phyloP scores from a whole-genome alignment of 495 filamentous ascomycete species.

The Diplogelasinospora grovesii region DNA sequence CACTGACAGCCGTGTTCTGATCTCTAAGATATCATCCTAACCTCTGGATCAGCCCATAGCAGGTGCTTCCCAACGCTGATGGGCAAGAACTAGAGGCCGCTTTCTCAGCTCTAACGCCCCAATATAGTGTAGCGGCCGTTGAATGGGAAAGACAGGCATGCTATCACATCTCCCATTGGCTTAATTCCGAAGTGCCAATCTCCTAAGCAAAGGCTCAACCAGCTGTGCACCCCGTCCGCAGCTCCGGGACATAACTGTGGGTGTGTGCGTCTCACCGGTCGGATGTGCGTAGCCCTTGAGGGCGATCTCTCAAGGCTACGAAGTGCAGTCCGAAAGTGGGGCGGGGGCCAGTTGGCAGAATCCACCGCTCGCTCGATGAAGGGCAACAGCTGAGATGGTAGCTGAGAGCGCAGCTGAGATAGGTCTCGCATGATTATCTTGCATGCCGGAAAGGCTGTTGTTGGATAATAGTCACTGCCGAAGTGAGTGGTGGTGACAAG shows the following conservation, averaged over 20 bases:
- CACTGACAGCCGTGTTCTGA: background rate
- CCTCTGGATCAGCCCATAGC: background rate
- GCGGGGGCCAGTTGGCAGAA: background rate
- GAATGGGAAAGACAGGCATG: slow-evolving; percentile 1
- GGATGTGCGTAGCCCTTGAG: slow-evolving; percentile 1
- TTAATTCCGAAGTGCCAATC: background rate
- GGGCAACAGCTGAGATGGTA: slow-evolving; percentile 9
- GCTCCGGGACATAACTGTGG: slow-evolving; percentile 3
- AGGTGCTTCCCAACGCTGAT: background rate
- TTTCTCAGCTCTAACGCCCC: background rate
- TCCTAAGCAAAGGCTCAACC: background rate
- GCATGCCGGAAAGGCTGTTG: no score
- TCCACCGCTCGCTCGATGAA: background rate
- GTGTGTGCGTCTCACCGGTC: slow-evolving; percentile 9
- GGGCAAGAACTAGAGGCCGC: slow-evolving; percentile 2
- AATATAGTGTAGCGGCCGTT: slow-evolving; percentile 10
- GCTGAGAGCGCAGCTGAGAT: no score
- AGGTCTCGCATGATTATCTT: no score
- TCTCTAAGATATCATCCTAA: background rate
- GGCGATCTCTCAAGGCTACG: background rate
- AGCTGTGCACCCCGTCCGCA: background rate
- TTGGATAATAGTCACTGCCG: no score
- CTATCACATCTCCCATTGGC: slow-evolving; percentile 7
- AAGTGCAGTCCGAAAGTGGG: no score
- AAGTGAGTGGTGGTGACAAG: no score